Conservation (phyloP, 2,329 filamentous ascomycete genomes). For the Trichoderma sp. region DNA sequence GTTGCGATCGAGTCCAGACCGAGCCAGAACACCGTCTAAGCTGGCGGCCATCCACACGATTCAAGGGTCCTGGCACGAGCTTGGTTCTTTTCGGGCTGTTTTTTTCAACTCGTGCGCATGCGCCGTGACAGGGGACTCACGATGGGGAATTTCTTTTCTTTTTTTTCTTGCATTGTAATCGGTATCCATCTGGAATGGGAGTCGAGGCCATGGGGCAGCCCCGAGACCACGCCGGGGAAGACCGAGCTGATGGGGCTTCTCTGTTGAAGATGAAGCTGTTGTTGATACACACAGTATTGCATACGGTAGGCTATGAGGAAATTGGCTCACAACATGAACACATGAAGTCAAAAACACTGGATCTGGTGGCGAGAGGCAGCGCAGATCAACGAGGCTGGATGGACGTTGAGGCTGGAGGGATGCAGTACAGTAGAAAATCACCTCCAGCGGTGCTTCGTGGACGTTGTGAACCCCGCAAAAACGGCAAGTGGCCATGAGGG, state of each 20-base stretch:
- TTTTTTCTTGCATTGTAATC: not conserved
- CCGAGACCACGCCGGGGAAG: not conserved
- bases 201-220: not conserved
- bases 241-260: not conserved
- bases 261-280: not conserved
- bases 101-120: slow-evolving; percentile 12
- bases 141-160: not conserved
- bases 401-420: not conserved
- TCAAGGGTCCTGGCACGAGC: slow-evolving; percentile 16
- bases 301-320: not conserved
- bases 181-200: not conserved
- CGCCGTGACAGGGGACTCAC: not conserved
- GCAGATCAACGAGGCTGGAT: not conserved
- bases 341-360: not conserved
- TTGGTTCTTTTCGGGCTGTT: slow-evolving; percentile 21
- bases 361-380: not conserved
- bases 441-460: not conserved
- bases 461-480: not conserved
- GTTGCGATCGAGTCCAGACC: slow-evolving; percentile 21
- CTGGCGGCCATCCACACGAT: slow-evolving; percentile 4
- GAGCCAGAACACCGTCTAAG: slow-evolving; percentile 20
- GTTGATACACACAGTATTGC: not conserved
- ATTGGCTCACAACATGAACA: not conserved
- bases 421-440: not conserved
- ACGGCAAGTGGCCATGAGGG: not conserved